Evolutionary conservation across 371 early-diverging fungal genomes (phyloP), one percentile per base, ranked within the genome.

Genomic region (Funneliformis caledonium): DNA sequence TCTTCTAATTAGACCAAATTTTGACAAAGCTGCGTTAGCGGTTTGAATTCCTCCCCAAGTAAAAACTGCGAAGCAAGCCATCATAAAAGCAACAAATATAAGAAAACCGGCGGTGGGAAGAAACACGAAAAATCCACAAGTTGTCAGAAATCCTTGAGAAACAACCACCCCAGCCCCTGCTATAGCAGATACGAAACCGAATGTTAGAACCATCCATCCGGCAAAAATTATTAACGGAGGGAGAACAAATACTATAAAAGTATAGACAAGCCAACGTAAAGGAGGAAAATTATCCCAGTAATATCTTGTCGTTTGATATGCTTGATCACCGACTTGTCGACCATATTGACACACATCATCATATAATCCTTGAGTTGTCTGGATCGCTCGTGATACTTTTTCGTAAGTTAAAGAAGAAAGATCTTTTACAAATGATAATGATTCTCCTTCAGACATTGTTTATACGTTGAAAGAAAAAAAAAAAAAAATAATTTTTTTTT

Each of bases 61-160:
- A 45, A 37, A 11, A 43, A 45, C 43, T 9, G 61, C 76, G 43
- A 75, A 19, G 12, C 16, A 61, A 6, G 59, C 76, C 10, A 31
- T 1, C 59, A 75, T 42, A 19, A 16, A 33, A 3, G 78, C 78
- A 26, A 68, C 33, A 50, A 65, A n/a, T 16, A 67, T 16, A 14
- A 78, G 12, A 50, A 65, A 16, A 31, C 16, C n/a, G 26, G 61
- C 67, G 2, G 68, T 68, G 1, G 78, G 78, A 11, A 78, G 6
- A 62, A 78, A 78, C 4, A 78, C 78, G 16, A 45, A 31, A 6
- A 59, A 10, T 10, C 78, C 78, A 26, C 65, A 68, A 26, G 68
- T 67, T 14, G 37, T 26, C 4, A 78, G 68, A 37, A 78, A 78
- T 67, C 78, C 78, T 78, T 78, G 61, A 43, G 78, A 10, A 19